Base-by-base conservation (phyloP, 352 stramenopile genomes). In the Pythium dissotocum region DNA sequence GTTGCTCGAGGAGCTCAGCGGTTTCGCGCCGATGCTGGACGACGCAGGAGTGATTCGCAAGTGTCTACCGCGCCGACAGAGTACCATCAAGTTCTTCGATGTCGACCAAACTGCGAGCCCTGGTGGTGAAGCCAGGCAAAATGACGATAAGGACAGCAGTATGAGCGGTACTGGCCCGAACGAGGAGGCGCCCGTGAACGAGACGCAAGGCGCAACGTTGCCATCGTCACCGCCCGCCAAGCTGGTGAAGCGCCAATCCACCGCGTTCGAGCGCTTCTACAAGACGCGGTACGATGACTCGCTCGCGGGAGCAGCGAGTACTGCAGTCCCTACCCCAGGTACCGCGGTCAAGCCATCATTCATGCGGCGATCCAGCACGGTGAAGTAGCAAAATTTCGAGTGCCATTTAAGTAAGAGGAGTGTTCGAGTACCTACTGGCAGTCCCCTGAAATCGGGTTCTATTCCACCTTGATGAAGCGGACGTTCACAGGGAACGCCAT, bases 271-370 rank as follows among this genome's bases (percentile, higher is more conserved):
- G 55, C 75, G 77, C 33, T 81, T 89, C 30, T 93, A 93, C 54
- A 57, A 83, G 44, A 91, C 85, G 32, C 79, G 81, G 30, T 91
- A 88, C 40, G 83, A 93, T 62, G 65, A 82, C 1, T 65, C 76
- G 7, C 16, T 44, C 4, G 2, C 52, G 1, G 33, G 24, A 28
- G 14, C 46, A 30, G 67, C 1, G 44, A 73, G 30, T 49, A 36
- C 21, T 36, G 49, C 13, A 54, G 28, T 38, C 32, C 21, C 21
- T 24, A 24, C 21, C 21, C 21, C 21, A 24, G 21, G 21, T 24
- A 24, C 21, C 21, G 21, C 21, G 21, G 21, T 33, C 10, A 73
- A 71, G 38, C 26, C 57, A 8, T 48, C 67, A 24, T 21, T 63
- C 6, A 2, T 64, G 33, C 63, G 72, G 12, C 63, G 68, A 64